These are phyloP conservation scores for Brassica nigra DNA, from an alignment of 345 rosid genomes.

Conservation along the genomic window DNA sequence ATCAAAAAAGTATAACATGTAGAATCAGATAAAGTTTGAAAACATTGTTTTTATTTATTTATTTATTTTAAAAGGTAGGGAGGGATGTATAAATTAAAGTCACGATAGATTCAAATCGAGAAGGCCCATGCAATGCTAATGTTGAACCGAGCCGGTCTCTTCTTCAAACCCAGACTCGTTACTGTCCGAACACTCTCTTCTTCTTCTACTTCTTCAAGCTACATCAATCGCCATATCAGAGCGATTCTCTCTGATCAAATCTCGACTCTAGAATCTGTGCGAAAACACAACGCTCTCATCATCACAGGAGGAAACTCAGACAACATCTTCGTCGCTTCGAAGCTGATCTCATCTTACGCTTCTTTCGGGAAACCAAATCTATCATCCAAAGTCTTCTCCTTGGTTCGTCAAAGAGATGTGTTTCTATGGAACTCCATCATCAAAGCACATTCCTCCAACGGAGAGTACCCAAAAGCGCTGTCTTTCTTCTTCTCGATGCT, in stretches of 20 bases:
- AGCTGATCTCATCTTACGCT: constrained; percentile 61
- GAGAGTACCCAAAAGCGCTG: constrained; percentile 46
- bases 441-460: constrained; percentile 66
- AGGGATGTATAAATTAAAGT: not conserved
- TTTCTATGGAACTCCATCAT: constrained; percentile 76
- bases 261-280: constrained; percentile 41
- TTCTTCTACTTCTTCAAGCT: constrained; percentile 38
- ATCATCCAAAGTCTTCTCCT: constrained; percentile 49
- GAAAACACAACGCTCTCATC: constrained; percentile 51
- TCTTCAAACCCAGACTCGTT: constrained; percentile 24
- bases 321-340: constrained; percentile 60
- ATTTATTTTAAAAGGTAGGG: too few species aligned
- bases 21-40: too few species aligned
- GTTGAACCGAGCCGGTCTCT: constrained; percentile 26
- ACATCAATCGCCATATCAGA: constrained; percentile 43
- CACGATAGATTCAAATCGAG: not conserved
- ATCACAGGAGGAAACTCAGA: constrained; percentile 53
- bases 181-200: constrained; percentile 12
- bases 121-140: constrained; percentile 27
- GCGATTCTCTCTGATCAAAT: constrained; percentile 37
- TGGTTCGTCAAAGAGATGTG: constrained; percentile 45
- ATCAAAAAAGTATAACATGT: too few species aligned
- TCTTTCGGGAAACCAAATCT: constrained; percentile 38
- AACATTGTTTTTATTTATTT: too few species aligned
- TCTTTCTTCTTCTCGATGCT: constrained; percentile 51